Percentiles rank a stretch among this genome's conserved stretches.
Evolutionary conservation across 75 land plant genomes (phyloP).

Genomic region (Picea glauca): DNA sequence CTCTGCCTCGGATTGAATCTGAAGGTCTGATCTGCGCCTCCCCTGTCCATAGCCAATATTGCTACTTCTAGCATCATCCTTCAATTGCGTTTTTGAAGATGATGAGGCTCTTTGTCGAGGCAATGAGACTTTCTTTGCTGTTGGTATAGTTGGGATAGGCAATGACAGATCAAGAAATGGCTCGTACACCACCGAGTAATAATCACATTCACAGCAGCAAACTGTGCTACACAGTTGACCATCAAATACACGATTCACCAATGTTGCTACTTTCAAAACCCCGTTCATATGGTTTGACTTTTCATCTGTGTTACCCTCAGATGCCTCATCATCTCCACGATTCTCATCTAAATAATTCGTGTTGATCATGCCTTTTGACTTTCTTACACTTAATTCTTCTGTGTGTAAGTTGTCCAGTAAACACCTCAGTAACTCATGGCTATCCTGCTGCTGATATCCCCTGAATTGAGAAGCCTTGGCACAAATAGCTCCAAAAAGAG

Average conservation of each 20-base stretch:
- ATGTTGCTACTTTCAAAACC: constrained; percentile 16
- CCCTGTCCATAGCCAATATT: background rate
- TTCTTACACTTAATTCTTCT: too few relatives aligned
- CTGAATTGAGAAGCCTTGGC: too few relatives aligned
- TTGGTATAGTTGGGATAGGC: constrained; percentile 17
- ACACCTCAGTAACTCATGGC: constrained; percentile 74
- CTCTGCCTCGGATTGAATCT: background rate
- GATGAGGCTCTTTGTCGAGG: background rate
- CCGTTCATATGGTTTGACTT: background rate
- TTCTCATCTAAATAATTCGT: background rate
- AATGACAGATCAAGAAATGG: too few relatives aligned
- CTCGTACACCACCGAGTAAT: constrained; percentile 56
- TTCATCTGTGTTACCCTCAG: constrained; percentile 8
- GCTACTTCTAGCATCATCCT: background rate
- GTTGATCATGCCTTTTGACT: background rate
- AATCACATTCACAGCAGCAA: too few relatives aligned
- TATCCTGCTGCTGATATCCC: constrained; percentile 82
- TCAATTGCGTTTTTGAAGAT: background rate
- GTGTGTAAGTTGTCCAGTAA: background rate
- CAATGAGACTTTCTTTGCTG: constrained; percentile 14
- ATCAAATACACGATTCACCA: too few relatives aligned
- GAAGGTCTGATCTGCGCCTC: background rate
- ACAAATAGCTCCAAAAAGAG: too few relatives aligned
- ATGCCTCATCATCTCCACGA: constrained; percentile 6
- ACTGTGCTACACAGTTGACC: too few relatives aligned